A percentile compares a stretch with the other conserved stretches of the same genome.
These are phyloP conservation scores for Tulasnella sp. DNA, from an alignment of 768 basidiomycete species.

Conservation along the genomic window DNA sequence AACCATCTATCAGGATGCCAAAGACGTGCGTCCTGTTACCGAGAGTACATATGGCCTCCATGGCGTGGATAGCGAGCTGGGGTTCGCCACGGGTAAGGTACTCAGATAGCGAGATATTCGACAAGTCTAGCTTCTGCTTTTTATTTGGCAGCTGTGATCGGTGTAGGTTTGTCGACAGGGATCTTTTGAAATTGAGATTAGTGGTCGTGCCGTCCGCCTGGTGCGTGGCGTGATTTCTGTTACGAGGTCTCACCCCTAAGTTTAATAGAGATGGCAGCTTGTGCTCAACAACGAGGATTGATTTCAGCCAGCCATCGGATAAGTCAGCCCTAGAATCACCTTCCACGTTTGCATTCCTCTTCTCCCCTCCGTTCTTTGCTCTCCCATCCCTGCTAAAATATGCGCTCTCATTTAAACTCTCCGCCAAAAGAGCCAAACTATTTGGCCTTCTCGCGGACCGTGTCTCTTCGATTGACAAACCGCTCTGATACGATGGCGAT, in stretches of 20 bases:
- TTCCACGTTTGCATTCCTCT: neutral
- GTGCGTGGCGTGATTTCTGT: neutral
- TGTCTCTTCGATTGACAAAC: neutral
- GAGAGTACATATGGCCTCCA: neutral
- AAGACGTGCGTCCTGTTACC: neutral
- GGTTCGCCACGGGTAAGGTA: neutral
- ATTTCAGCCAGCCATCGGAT: too few relatives aligned
- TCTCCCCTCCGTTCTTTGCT: neutral
- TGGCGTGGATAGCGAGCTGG: constrained; percentile 5
- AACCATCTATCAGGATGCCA: neutral
- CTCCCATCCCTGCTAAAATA: neutral
- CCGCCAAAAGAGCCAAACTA: neutral
- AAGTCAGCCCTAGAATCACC: too few relatives aligned
- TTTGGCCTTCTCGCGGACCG: neutral
- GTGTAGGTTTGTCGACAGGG: neutral
- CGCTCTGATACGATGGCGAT: neutral
- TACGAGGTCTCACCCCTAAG: neutral
- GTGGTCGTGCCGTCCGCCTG: neutral
- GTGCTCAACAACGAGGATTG: neutral
- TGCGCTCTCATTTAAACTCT: neutral
- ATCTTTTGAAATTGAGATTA: neutral
- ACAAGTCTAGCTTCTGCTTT: neutral
- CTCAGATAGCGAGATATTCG: neutral
- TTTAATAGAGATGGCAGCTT: neutral
- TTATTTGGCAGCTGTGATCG: neutral